Conservation (phyloP, 129 eudicot species). For the Solidago caesia region DNA sequence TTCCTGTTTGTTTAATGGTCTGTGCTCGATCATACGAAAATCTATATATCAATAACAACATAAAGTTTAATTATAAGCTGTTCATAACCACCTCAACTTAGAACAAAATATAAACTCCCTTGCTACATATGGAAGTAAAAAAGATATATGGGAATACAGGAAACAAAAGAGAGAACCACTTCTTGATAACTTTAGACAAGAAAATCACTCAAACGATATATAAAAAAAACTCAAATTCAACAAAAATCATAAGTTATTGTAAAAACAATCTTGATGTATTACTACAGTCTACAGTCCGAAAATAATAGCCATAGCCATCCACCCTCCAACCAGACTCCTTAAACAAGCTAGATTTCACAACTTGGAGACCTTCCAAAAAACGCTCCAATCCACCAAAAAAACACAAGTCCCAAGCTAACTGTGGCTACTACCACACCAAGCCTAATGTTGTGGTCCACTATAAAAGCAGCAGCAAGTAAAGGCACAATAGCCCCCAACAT, state of each 20-base stretch:
- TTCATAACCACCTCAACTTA: too few relatives aligned
- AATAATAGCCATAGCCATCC: conserved; percentile 38
- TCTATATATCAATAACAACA: too few relatives aligned
- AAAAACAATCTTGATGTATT: not conserved
- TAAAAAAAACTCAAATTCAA: too few relatives aligned
- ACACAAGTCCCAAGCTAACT: conserved; percentile 33
- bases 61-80: too few relatives aligned
- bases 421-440: conserved; percentile 39
- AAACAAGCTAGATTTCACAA: conserved; percentile 21
- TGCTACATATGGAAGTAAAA: too few relatives aligned
- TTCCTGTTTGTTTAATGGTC: too few relatives aligned
- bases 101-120: too few relatives aligned
- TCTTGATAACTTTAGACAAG: too few relatives aligned
- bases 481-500: conserved; percentile 46
- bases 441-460: conserved; percentile 35
- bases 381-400: conserved; percentile 34
- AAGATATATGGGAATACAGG: too few relatives aligned
- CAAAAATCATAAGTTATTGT: too few relatives aligned
- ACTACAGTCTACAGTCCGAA: conserved; percentile 28
- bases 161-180: too few relatives aligned
- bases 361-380: conserved; percentile 32
- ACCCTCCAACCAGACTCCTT: conserved; percentile 37
- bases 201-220: not conserved
- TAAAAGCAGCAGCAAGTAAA: conserved; percentile 43
- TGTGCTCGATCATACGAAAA: too few relatives aligned